phyloP scores from a whole-genome alignment of 805 yeast species.

The Yueomyces sp. region DNA sequence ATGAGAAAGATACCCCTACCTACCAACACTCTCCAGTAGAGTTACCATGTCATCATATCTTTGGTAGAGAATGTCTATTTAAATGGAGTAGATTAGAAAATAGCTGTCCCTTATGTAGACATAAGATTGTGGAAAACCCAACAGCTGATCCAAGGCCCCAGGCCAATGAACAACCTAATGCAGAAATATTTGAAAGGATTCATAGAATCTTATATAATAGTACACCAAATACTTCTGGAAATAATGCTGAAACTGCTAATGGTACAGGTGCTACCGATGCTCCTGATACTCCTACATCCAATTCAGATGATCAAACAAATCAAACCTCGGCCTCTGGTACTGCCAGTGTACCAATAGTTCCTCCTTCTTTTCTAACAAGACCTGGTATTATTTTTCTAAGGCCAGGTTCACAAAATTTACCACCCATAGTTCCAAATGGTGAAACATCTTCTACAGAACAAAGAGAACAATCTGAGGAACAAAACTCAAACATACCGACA shows the following conservation, averaged over 20 bases:
- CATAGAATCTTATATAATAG: constrained; percentile 12
- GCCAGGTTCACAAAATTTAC: too few species aligned
- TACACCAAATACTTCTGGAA: not conserved
- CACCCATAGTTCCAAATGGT: too few species aligned
- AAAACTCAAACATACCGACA: too few species aligned
- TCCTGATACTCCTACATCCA: not conserved
- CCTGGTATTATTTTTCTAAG: too few species aligned
- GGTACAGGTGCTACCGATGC: not conserved
- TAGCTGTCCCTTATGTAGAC: constrained; percentile 82
- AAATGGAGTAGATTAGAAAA: constrained; percentile 70
- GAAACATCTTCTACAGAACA: too few species aligned
- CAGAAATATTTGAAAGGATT: constrained; percentile 17
- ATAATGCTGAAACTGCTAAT: not conserved
- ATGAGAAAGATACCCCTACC: constrained; percentile 8
- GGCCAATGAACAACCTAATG: constrained; percentile 3
- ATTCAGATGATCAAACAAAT: not conserved
- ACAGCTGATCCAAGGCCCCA: constrained; percentile 2
- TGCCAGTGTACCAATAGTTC: too few species aligned
- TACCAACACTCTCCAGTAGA: constrained; percentile 51
- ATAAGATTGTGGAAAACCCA: constrained; percentile 28
- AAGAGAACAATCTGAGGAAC: too few species aligned
- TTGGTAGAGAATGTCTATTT: constrained; percentile 73
- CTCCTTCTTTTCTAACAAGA: too few species aligned
- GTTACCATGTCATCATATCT: constrained; percentile 77
- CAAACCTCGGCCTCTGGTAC: too few species aligned